A percentile compares a stretch with the other conserved stretches of the same genome.
Conservation (phyloP, 129 eudicot genomes). For the Saussurea involucrata region DNA sequence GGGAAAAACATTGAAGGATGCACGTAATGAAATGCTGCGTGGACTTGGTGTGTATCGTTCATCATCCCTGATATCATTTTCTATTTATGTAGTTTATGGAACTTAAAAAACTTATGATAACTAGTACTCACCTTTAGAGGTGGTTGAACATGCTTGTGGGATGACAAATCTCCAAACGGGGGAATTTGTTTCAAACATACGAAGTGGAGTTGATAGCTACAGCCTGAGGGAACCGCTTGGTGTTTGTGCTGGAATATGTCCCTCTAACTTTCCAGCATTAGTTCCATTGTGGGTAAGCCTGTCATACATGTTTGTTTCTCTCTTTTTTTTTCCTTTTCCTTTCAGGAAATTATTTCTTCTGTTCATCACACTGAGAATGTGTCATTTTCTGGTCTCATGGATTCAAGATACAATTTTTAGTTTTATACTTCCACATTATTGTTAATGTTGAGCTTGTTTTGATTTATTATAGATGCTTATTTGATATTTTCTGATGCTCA, state of each 20-base stretch:
- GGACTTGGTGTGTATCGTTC: conserved; percentile 65
- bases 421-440: neutral
- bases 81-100: neutral
- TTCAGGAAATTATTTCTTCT: neutral
- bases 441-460: neutral
- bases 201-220: conserved; percentile 82
- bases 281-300: conserved; percentile 85
- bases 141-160: conserved; percentile 95
- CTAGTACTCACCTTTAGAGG: conserved; percentile 54
- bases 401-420: neutral
- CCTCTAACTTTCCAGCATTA: conserved; percentile 91
- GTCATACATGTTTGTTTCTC: neutral
- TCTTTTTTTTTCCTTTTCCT: neutral
- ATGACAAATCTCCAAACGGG: conserved; percentile 90
- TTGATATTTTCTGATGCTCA: neutral
- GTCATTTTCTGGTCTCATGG: neutral
- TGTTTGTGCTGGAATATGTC: conserved; percentile 96
- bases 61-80: neutral
- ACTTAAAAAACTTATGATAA: conserved; percentile 1
- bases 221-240: conserved; percentile 93
- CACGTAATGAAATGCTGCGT: conserved; percentile 82
- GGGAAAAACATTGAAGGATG: conserved; percentile 90
- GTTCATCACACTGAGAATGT: conserved; percentile 3
- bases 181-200: conserved; percentile 74
- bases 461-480: neutral